These are phyloP conservation scores for Fistulinella prunicolor DNA, from an alignment of 768 basidiomycete genomes.

Conservation along the genomic window DNA sequence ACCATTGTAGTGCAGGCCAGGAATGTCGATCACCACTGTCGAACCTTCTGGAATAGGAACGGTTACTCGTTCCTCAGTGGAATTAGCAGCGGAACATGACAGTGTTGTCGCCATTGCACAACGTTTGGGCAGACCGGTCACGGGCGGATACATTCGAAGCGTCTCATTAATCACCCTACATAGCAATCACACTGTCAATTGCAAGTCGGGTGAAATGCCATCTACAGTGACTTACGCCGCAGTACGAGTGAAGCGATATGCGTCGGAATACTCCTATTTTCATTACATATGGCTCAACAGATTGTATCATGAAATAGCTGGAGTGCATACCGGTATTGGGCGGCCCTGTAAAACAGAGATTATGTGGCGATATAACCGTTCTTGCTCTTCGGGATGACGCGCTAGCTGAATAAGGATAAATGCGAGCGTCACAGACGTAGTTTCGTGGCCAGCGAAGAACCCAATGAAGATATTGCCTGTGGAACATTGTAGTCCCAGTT, in stretches of 20 bases:
- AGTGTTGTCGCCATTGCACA: not conserved
- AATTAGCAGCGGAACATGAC: not conserved
- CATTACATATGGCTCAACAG: too few relatives aligned
- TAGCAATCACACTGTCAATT: not conserved
- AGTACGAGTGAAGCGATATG: not conserved
- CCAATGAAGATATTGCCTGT: not conserved
- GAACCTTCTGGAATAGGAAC: not conserved
- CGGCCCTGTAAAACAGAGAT: not conserved
- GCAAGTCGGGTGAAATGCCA: too few relatives aligned
- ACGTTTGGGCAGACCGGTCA: not conserved
- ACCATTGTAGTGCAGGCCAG: not conserved
- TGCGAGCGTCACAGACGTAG: not conserved
- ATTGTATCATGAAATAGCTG: too few relatives aligned
- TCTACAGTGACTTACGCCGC: not conserved
- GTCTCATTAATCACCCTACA: not conserved
- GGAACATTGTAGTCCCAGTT: not conserved
- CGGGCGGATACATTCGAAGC: not conserved
- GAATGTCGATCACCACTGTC: not conserved
- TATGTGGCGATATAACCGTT: not conserved
- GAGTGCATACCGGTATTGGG: not conserved
- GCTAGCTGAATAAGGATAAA: not conserved
- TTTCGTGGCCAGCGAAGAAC: not conserved
- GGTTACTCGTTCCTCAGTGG: not conserved
- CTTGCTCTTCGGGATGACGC: not conserved
- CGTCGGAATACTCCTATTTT: not conserved